Percentiles rank a stretch among this genome's conserved stretches.
Evolutionary conservation across 2,329 filamentous ascomycete genomes (phyloP).

Genomic region (Clonostachys rosea): DNA sequence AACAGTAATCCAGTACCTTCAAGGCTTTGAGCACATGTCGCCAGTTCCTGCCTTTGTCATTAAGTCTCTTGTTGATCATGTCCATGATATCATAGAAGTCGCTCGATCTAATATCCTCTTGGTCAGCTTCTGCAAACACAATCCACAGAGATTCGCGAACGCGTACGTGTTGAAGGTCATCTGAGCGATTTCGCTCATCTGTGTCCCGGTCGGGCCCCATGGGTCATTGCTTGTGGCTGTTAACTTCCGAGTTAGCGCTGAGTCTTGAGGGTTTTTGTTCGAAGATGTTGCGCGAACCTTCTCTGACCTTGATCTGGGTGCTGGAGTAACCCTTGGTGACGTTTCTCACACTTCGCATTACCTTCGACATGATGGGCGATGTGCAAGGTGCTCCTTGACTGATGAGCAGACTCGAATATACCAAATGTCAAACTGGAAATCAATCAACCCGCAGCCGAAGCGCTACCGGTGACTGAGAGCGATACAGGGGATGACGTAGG

Average conservation of each 20-base stretch:
- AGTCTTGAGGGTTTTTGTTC: background rate
- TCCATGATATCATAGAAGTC: constrained; percentile 99
- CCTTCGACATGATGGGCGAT: constrained; percentile 75
- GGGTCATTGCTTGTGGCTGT: constrained; percentile 96
- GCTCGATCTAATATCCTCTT: constrained; percentile 59
- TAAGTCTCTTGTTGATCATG: constrained; percentile 97
- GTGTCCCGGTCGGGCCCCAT: constrained; percentile 95
- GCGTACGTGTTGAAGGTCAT: constrained; percentile 96
- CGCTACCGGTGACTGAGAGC: too few species aligned
- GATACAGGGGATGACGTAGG: too few species aligned
- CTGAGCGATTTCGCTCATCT: constrained; percentile 98
- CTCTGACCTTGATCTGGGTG: constrained; percentile 96
- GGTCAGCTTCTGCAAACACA: background rate
- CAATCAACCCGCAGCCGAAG: too few species aligned
- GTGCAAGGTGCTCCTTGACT: too few species aligned
- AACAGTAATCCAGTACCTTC: constrained; percentile 95
- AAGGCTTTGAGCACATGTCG: constrained; percentile 95
- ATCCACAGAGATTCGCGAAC: background rate
- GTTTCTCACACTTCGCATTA: constrained; percentile 97
- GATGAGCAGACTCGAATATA: too few species aligned
- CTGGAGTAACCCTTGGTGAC: constrained; percentile 98
- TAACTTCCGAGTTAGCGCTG: constrained; percentile 6
- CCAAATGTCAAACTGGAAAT: too few species aligned
- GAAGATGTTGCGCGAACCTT: constrained; percentile 58
- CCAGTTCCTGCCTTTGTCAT: constrained; percentile 99